phyloP scores from a whole-genome alignment of 1,284 basidiomycete genomes.

The Bjerkandera adusta region DNA sequence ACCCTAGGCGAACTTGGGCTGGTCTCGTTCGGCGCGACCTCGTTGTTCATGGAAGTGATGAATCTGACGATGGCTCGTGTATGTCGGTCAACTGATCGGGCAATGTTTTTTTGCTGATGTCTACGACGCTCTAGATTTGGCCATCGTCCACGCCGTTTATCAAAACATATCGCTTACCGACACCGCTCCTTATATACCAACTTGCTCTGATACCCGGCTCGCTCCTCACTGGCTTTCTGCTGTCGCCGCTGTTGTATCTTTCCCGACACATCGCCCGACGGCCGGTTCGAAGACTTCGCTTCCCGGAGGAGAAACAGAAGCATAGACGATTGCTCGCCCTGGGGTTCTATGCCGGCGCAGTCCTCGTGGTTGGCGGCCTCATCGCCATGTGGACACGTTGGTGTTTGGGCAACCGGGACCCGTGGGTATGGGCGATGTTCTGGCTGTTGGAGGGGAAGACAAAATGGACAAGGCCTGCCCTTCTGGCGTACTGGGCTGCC shows the following conservation, averaged over 20 bases:
- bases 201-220: conserved; percentile 92
- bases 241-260: conserved; percentile 92
- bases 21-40: conserved; percentile 86
- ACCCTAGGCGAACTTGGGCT: conserved; percentile 93
- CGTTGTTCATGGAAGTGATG: conserved; percentile 82
- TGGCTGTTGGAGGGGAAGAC: conserved; percentile 74
- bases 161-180: conserved; percentile 92
- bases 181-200: conserved; percentile 90
- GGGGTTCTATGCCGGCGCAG: conserved; percentile 81
- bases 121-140: conserved; percentile 57
- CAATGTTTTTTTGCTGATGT: conserved; percentile 7
- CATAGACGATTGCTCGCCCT: conserved; percentile 85
- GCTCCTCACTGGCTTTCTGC: conserved; percentile 86
- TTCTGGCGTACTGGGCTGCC: conserved; percentile 85
- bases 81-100: conserved; percentile 25
- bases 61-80: conserved; percentile 82
- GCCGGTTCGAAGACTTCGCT: conserved; percentile 85
- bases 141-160: conserved; percentile 82
- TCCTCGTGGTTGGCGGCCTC: conserved; percentile 80
- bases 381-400: conserved; percentile 93
- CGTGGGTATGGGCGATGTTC: conserved; percentile 85
- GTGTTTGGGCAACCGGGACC: conserved; percentile 83
- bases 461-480: conserved; percentile 79
- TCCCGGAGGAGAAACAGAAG: conserved; percentile 84
- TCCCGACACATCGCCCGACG: conserved; percentile 92